These are phyloP conservation scores for Scutellaria baicalensis DNA, from an alignment of 257 asterid species.

Conservation along the genomic window DNA sequence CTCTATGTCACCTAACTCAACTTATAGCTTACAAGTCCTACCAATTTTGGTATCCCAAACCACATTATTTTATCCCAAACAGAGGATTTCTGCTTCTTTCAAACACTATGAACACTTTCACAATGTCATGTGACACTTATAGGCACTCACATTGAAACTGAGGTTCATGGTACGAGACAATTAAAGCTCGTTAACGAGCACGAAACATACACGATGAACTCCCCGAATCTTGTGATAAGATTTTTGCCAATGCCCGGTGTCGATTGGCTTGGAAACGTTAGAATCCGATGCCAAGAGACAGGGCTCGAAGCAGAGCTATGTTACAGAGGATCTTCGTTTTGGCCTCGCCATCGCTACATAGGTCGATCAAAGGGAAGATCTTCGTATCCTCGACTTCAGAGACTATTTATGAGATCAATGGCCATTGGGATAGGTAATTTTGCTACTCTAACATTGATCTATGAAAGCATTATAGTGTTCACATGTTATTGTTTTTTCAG, in stretches of 20 bases:
- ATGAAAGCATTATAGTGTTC: not conserved
- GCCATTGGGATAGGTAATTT: constrained; percentile 84
- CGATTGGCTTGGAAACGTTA: constrained; percentile 77
- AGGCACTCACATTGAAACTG: constrained; percentile 69
- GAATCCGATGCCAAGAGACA: constrained; percentile 49
- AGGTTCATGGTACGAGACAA: constrained; percentile 51
- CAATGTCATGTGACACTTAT: not conserved
- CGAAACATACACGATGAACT: constrained; percentile 64
- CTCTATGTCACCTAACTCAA: too few relatives aligned
- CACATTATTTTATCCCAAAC: too few relatives aligned
- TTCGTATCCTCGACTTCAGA: constrained; percentile 39
- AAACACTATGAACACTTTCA: too few relatives aligned
- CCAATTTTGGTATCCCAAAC: too few relatives aligned
- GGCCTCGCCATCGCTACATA: constrained; percentile 32
- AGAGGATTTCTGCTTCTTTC: too few relatives aligned
- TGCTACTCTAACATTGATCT: not conserved
- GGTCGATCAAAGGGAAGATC: constrained; percentile 65
- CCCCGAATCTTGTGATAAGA: constrained; percentile 68
- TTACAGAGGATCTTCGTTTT: constrained; percentile 47
- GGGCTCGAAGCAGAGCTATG: constrained; percentile 61
- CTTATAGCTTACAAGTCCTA: too few relatives aligned
- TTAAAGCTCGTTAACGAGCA: constrained; percentile 42
- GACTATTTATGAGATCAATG: constrained; percentile 49
- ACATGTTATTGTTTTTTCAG: not conserved
- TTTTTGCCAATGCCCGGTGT: constrained; percentile 61